Conservation (phyloP, 2,329 filamentous ascomycete genomes). For the Ascochyta rabiei region DNA sequence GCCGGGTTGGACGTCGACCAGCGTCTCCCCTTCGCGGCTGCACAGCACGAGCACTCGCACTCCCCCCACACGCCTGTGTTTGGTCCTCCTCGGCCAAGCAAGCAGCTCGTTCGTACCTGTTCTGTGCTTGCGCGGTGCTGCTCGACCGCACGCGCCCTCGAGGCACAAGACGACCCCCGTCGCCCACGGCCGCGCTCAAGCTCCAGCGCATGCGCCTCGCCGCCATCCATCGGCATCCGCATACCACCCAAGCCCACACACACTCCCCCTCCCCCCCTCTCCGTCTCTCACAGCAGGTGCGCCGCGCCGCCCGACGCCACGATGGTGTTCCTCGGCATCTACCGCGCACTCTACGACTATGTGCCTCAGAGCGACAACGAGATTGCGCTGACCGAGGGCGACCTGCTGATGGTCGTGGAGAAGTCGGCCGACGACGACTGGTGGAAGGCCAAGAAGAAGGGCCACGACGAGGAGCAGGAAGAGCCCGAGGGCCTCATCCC, state of each 20-base stretch:
- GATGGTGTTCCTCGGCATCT: conserved; percentile 94
- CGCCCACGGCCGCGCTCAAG: conserved; percentile 13
- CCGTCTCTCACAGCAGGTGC: conserved; percentile 7
- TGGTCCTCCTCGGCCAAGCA: conserved; percentile 13
- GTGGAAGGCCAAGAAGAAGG: conserved; percentile 96
- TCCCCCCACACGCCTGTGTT: conserved; percentile 15
- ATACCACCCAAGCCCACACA: conserved; percentile 1
- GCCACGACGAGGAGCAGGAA: conserved; percentile 78
- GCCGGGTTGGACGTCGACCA: conserved; percentile 2
- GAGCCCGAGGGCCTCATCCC: conserved; percentile 90
- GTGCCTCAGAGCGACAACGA: conserved; percentile 84
- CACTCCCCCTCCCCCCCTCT: too few species aligned
- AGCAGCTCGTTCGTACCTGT: not conserved
- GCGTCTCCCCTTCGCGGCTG: conserved; percentile 12
- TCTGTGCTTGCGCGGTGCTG: conserved; percentile 3
- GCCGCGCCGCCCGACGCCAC: conserved; percentile 21
- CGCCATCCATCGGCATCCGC: conserved; percentile 11
- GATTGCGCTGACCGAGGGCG: conserved; percentile 82
- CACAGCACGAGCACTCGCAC: conserved; percentile 12
- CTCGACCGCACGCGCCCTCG: conserved; percentile 11
- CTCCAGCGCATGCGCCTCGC: conserved; percentile 11
- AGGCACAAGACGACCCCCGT: conserved; percentile 13
- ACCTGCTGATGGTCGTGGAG: conserved; percentile 86
- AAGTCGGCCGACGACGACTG: conserved; percentile 78
- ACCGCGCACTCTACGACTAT: conserved; percentile 92